phyloP scores from a whole-genome alignment of 2,329 filamentous ascomycete genomes.

The Teratosphaeria gauchensis region DNA sequence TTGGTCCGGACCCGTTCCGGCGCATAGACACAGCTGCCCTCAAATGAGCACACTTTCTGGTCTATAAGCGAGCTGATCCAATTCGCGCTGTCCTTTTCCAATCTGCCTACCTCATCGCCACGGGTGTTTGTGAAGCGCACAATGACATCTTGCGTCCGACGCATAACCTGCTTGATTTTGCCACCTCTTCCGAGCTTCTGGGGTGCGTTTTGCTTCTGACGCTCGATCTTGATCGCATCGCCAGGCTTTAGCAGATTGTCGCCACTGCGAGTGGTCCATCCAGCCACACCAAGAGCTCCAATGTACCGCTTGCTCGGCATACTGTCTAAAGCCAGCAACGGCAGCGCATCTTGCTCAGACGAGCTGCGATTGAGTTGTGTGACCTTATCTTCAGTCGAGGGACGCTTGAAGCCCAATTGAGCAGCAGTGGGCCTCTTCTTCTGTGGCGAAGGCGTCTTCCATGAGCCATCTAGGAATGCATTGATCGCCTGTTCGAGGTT shows the following conservation, averaged over 20 bases:
- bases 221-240: constrained; percentile 76
- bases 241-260: constrained; percentile 65
- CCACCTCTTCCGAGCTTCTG: constrained; percentile 31
- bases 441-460: constrained; percentile 33
- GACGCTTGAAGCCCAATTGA: neutral
- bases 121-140: constrained; percentile 77
- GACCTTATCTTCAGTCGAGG: neutral
- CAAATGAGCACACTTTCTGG: constrained; percentile 77
- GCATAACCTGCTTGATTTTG: constrained; percentile 40
- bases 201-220: constrained; percentile 61
- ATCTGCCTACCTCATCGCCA: constrained; percentile 74
- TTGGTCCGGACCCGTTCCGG: constrained; percentile 79
- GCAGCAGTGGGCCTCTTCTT: constrained; percentile 3
- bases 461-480: constrained; percentile 55
- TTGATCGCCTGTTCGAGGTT: constrained; percentile 54
- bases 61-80: constrained; percentile 93
- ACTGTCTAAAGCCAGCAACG: constrained; percentile 12
- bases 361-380: neutral
- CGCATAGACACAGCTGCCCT: constrained; percentile 79
- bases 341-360: neutral
- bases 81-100: constrained; percentile 76
- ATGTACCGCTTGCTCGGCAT: constrained; percentile 63
- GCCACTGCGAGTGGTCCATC: constrained; percentile 85
- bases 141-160: constrained; percentile 69
- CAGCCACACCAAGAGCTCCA: constrained; percentile 82